Evolutionary conservation across 1,284 basidiomycete genomes (phyloP), one percentile per base, ranked within the genome.

Genomic region (Ganoderma sinense): DNA sequence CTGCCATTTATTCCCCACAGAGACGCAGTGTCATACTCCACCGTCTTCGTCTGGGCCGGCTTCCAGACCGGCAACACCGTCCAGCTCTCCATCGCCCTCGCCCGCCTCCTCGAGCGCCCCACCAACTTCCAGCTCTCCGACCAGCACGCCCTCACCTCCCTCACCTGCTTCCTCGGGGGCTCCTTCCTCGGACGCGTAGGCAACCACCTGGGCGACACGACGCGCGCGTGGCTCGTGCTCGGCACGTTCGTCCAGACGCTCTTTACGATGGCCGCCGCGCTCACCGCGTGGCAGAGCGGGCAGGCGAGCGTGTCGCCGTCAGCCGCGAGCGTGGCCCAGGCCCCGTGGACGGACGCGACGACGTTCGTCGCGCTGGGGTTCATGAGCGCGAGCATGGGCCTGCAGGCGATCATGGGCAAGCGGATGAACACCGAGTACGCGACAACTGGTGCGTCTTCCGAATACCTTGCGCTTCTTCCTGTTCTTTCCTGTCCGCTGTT

Each of bases 371-470:
- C 88, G 4, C 76, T 97, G 14, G 93, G 86, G 0, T 94, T 95
- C 78, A 89, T 94, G 78, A 94, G 92, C 67, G 90, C 91, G 18
- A 92, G 89, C 76, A 83, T 95, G 75, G 94, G 93, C 2, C 80
- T 95, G 55, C 91, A 95, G 80, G 94, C 94, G 20, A 93, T 96
- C 76, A 86, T 95, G 80, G 93, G 90, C 66, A 96, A 96, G 82
- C 84, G 91, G 70, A 79, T 95, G 68, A 94, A 91, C 73, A 91
- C 90, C 14, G 90, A 93, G 72, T 94, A 95, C 80, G 88, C 89
- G 53, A 95, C 93, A 20, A 92, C 91, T 23, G 88, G 91, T 92
- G 68, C 74, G 90, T 78, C 2, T 36, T n/a, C n/a, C n/a, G n/a
- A n/a, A n/a, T n/a, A n/a, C n/a, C n/a, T n/a, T n/a, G n/a, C n/a